These are phyloP conservation scores for Talaromyces sp. DNA, from an alignment of 2,329 filamentous ascomycete species.

Conservation along the genomic window DNA sequence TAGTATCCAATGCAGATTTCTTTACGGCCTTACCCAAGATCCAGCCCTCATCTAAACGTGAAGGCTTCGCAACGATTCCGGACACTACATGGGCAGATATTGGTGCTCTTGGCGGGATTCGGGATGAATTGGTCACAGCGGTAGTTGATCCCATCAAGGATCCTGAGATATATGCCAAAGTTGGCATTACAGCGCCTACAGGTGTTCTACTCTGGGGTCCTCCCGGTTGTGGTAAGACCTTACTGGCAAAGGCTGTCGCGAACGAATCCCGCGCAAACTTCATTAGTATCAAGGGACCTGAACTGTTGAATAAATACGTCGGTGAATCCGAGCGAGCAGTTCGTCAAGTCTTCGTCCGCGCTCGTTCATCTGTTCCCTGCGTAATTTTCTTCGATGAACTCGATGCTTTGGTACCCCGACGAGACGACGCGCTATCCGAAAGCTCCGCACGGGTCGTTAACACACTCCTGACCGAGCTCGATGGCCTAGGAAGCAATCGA, in stretches of 20 bases:
- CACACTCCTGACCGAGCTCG: constrained; percentile 87
- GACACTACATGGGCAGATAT: constrained; percentile 91
- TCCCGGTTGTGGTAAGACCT: constrained; percentile 92
- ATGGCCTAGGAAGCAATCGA: constrained; percentile 69
- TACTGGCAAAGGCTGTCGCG: constrained; percentile 92
- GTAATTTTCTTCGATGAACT: constrained; percentile 98
- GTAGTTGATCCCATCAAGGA: constrained; percentile 86
- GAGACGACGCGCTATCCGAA: constrained; percentile 73
- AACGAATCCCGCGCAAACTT: constrained; percentile 96
- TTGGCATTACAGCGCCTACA: constrained; percentile 74
- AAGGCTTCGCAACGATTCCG: constrained; percentile 92
- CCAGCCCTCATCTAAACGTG: constrained; percentile 75
- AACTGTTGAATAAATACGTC: constrained; percentile 95
- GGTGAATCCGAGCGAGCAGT: constrained; percentile 93
- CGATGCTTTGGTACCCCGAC: constrained; percentile 81
- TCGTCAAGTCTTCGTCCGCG: constrained; percentile 83
- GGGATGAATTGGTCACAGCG: constrained; percentile 73
- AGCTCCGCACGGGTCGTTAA: constrained; percentile 87
- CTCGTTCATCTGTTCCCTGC: constrained; percentile 79
- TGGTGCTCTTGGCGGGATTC: constrained; percentile 73
- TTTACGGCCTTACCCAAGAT: constrained; percentile 67
- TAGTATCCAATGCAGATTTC: constrained; percentile 65
- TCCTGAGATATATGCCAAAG: constrained; percentile 67
- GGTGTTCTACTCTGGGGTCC: constrained; percentile 95
- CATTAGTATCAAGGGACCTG: constrained; percentile 94